Percentiles rank a stretch among this genome's conserved stretches.
These are phyloP conservation scores for Rhizopogon vinicolor DNA, from an alignment of 768 basidiomycete genomes.

Conservation along the genomic window DNA sequence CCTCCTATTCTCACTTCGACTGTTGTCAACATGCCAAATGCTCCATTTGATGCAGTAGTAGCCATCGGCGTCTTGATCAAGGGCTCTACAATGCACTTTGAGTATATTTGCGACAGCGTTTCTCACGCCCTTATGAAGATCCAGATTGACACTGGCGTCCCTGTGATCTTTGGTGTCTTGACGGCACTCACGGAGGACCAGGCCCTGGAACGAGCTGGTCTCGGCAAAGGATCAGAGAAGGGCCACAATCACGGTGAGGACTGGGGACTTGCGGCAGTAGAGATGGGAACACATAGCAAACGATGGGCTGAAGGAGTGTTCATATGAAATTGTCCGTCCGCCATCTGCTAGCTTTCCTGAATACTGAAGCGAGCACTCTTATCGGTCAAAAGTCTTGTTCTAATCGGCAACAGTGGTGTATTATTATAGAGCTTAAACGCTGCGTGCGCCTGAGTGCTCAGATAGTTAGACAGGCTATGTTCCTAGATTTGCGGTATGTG, in stretches of 20 bases:
- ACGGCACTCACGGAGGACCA: slow-evolving; percentile 92
- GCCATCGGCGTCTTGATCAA: slow-evolving; percentile 99
- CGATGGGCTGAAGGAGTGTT: slow-evolving; percentile 74
- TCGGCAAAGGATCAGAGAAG: slow-evolving; percentile 62
- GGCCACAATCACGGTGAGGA: slow-evolving; percentile 98
- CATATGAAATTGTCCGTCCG: slow-evolving; percentile 3
- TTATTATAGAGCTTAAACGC: not conserved
- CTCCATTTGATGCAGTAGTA: slow-evolving; percentile 92
- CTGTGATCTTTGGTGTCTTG: slow-evolving; percentile 95
- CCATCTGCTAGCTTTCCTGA: not conserved
- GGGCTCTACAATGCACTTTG: slow-evolving; percentile 98
- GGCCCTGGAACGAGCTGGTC: slow-evolving; percentile 89
- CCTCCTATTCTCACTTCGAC: slow-evolving; percentile 48
- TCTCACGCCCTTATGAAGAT: slow-evolving; percentile 93
- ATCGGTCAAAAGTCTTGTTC: not conserved
- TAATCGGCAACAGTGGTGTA: not conserved
- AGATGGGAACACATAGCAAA: slow-evolving; percentile 71
- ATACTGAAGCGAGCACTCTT: not conserved
- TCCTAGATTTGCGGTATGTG: too few relatives aligned
- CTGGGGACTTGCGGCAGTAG: slow-evolving; percentile 96
- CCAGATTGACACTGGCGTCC: slow-evolving; percentile 89
- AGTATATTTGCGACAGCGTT: slow-evolving; percentile 95
- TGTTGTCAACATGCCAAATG: slow-evolving; percentile 36
- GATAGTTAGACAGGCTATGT: not conserved
- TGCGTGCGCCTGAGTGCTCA: not conserved